Evolutionary conservation across 495 filamentous ascomycete genomes (phyloP), one percentile per base, ranked within the genome.

Genomic region (Schizothecium vesticola): DNA sequence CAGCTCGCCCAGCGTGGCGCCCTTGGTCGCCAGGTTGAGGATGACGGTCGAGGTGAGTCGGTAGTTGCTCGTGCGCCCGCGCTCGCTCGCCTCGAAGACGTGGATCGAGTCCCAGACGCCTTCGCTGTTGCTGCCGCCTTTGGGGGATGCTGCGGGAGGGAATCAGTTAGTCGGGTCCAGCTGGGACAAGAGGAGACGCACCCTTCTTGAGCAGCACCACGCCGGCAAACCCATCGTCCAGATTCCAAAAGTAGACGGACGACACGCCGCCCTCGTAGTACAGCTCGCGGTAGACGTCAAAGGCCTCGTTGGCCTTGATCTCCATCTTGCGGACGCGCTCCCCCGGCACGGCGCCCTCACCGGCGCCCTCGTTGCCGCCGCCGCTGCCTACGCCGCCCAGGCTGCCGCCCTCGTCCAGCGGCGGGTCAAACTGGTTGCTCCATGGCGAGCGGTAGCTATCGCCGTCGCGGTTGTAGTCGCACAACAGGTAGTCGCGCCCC

Each of bases 401-500:
- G 51, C 43, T 51, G 43, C 77, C 75, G 69, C 72, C 79, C 70
- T 81, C 83, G 65, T 82, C 80, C 24, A 94, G 83, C 22, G 90
- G 90, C 1, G 94, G 95, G 74, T 97, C 93, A 76, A 98, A 99
- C 80, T 97, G 92, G 80, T 97, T 97, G 82, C 90, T 94, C 95
- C 95, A 99, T 33, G 95, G 95, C 70, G 91, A 95, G 33, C 95
- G 91, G 84, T 96, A 96, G 81, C 90, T 93, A 79, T 97, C 95
- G 63, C 96, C 96, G 80, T 99, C 95, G 63, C 95, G 93, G 85
- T 99, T 99, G 84, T 98, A 99, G 85, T 99, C 95, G 84, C 95
- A 99, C 70, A 97, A 91, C 56, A 99, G 88, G 82, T 97, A 99
- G 82, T 98, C 95, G 64, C 94, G 91, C 69, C 91, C 92, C 65